phyloP scores from a whole-genome alignment of 768 basidiomycete genomes.

The Tulasnella sp. region DNA sequence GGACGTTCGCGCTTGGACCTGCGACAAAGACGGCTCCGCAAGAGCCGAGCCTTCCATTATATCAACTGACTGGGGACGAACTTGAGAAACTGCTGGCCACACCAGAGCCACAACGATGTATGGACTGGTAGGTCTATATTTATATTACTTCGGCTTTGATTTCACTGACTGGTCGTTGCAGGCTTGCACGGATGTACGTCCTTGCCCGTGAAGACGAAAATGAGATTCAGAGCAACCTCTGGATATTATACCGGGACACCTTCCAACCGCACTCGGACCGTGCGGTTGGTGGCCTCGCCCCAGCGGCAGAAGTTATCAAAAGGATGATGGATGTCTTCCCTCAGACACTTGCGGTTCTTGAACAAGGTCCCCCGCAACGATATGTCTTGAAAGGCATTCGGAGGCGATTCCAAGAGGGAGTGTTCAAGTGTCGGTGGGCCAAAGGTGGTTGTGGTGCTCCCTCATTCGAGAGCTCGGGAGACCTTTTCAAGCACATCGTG shows the following conservation, averaged over 20 bases:
- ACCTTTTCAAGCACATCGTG: constrained; percentile 64
- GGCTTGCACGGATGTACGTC: constrained; percentile 89
- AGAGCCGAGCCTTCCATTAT: constrained; percentile 23
- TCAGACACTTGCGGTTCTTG: constrained; percentile 77
- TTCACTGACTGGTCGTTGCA: constrained; percentile 25
- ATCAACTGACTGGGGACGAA: constrained; percentile 64
- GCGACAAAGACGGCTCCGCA: constrained; percentile 36
- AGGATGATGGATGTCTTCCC: constrained; percentile 80
- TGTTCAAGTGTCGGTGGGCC: constrained; percentile 72
- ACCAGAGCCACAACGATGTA: constrained; percentile 69
- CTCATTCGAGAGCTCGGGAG: constrained; percentile 43
- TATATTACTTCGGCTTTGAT: not conserved
- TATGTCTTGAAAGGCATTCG: constrained; percentile 87
- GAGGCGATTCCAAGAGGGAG: constrained; percentile 47
- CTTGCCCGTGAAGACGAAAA: constrained; percentile 57
- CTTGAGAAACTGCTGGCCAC: constrained; percentile 45
- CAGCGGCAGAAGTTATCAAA: constrained; percentile 91
- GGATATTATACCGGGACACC: constrained; percentile 83
- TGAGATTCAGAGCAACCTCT: constrained; percentile 89
- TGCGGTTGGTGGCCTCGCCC: constrained; percentile 36
- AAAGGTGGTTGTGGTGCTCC: constrained; percentile 43
- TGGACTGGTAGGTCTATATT: constrained; percentile 54
- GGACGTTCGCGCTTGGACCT: constrained; percentile 44
- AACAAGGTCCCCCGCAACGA: constrained; percentile 55
- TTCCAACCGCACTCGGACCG: constrained; percentile 52